Percentiles rank a stretch among this genome's conserved stretches.
Evolutionary conservation across 2,329 filamentous ascomycete species (phyloP).

Genomic region (Diaporthe longicolla): DNA sequence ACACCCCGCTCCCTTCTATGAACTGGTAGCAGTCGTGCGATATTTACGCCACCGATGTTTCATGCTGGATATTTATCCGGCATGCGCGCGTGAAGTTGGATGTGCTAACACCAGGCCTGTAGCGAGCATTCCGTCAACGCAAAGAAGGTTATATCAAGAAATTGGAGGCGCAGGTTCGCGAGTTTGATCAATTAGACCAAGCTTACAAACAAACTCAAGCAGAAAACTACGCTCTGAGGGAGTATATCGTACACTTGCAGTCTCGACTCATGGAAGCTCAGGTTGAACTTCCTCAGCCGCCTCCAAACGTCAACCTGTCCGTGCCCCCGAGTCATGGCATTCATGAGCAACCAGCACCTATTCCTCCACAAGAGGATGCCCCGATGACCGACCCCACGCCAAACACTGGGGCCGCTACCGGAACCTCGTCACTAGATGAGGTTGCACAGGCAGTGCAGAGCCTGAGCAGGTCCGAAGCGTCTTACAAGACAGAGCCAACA

Average conservation of each 20-base stretch:
- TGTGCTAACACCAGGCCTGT: slow-evolving; percentile 36
- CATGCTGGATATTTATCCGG: slow-evolving; percentile 39
- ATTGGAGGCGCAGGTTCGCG: slow-evolving; percentile 92
- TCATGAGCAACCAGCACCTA: slow-evolving; percentile 31
- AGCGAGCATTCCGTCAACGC: slow-evolving; percentile 97
- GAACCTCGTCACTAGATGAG: slow-evolving; percentile 60
- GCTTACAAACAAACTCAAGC: slow-evolving; percentile 84
- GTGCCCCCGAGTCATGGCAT: slow-evolving; percentile 36
- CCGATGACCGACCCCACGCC: slow-evolving; percentile 42
- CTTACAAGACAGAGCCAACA: slow-evolving; percentile 47
- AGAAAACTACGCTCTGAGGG: slow-evolving; percentile 91
- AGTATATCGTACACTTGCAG: slow-evolving; percentile 94
- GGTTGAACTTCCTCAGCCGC: slow-evolving; percentile 87
- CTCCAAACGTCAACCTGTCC: slow-evolving; percentile 80
- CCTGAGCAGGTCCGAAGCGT: slow-evolving; percentile 46
- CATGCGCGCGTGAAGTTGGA: background rate
- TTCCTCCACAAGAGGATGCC: slow-evolving; percentile 33
- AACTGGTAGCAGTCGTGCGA: slow-evolving; percentile 16
- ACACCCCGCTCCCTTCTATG: slow-evolving; percentile 4
- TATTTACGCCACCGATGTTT: slow-evolving; percentile 44
- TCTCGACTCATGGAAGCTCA: slow-evolving; percentile 86
- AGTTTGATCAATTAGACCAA: slow-evolving; percentile 81
- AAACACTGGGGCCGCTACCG: slow-evolving; percentile 47
- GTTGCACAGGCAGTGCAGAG: slow-evolving; percentile 63
- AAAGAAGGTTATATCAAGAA: slow-evolving; percentile 99